Percentiles rank a stretch among this genome's conserved stretches.
phyloP scores from a whole-genome alignment of 306 rosid genomes.

The Dryas drummondii region DNA sequence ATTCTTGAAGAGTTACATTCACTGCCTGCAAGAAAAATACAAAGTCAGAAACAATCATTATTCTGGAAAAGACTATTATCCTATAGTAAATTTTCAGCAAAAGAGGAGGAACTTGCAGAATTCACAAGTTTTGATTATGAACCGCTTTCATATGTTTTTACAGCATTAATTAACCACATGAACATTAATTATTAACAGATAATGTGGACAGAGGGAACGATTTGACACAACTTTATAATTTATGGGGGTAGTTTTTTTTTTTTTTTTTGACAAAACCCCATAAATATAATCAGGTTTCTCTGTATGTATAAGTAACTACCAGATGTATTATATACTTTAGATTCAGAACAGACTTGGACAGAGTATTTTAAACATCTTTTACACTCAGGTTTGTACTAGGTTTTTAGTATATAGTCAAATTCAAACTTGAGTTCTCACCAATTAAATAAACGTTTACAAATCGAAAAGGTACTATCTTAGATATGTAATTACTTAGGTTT shows the following conservation, averaged over 20 bases:
- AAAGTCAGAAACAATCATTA: constrained; percentile 9
- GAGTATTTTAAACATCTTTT: background rate
- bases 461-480: background rate
- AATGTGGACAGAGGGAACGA: background rate
- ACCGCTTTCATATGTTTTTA: background rate
- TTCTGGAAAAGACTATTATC: background rate
- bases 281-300: background rate
- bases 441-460: background rate
- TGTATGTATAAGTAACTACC: background rate
- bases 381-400: background rate
- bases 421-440: background rate
- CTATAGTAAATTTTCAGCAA: background rate
- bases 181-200: background rate
- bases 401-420: background rate
- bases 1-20: constrained; percentile 75
- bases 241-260: background rate
- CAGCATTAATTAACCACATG: background rate
- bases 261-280: background rate
- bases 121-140: background rate
- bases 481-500: background rate
- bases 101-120: background rate
- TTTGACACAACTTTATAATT: background rate
- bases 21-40: constrained; percentile 70
- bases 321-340: background rate
- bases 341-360: background rate